Evolutionary conservation across 495 filamentous ascomycete species (phyloP).

Genomic region (Hypoxylon trugodes): DNA sequence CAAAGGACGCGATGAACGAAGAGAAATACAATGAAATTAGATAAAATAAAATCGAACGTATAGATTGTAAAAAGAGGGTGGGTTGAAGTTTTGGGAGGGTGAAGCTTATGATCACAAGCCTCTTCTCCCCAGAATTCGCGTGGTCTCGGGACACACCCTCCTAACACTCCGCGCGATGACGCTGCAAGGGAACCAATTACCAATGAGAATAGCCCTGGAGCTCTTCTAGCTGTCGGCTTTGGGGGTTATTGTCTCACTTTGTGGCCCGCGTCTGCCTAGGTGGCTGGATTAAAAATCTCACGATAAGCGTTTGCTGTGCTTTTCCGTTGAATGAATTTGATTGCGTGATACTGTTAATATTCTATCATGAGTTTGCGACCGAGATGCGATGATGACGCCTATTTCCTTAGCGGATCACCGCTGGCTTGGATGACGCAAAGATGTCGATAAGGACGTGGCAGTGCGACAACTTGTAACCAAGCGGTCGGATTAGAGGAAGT

Average conservation of each 20-base stretch:
- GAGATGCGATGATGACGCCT: conserved; percentile 8
- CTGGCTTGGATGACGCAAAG: conserved; percentile 15
- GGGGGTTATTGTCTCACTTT: conserved; percentile 17
- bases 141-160: conserved; percentile 14
- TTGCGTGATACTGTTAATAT: background rate
- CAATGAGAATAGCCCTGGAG: background rate
- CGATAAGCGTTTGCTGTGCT: background rate
- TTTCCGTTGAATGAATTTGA: background rate
- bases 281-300: background rate
- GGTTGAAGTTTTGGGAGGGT: conserved; percentile 18
- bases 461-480: conserved; percentile 15
- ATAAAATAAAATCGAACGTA: background rate
- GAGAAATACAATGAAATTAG: too few relatives aligned
- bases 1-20: background rate
- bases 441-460: conserved; percentile 14
- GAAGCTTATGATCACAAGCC: conserved; percentile 27
- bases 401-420: conserved; percentile 8
- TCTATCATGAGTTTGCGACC: background rate
- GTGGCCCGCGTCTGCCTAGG: conserved; percentile 11
- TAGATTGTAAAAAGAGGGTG: conserved; percentile 11
- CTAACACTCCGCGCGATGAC: conserved; percentile 9
- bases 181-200: conserved; percentile 4
- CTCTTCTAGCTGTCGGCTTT: background rate
- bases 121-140: conserved; percentile 27
- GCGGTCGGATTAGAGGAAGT: conserved; percentile 5